These are phyloP conservation scores for Beauveria medogensis DNA, from an alignment of 2,329 filamentous ascomycete genomes.

Conservation along the genomic window DNA sequence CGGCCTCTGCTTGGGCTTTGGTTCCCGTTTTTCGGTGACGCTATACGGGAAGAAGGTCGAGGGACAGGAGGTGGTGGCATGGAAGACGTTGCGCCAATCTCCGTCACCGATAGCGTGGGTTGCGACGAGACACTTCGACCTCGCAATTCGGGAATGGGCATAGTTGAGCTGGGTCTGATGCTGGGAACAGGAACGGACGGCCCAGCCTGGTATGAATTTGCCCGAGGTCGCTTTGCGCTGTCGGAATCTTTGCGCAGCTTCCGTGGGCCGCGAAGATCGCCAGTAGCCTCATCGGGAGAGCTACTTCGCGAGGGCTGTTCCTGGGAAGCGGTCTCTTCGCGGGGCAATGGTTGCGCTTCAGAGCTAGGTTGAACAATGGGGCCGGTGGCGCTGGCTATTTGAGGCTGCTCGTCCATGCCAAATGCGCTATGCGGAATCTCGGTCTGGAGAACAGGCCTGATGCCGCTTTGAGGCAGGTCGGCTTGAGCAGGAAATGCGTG, in stretches of 20 bases:
- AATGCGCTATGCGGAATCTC: conserved; percentile 2
- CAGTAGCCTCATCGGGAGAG: conserved; percentile 6
- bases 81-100: conserved; percentile 1
- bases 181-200: conserved; percentile 17
- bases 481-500: neutral
- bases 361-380: neutral
- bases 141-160: conserved; percentile 29
- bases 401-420: conserved; percentile 3
- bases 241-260: conserved; percentile 26
- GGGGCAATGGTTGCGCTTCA: neutral
- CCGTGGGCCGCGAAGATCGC: conserved; percentile 16
- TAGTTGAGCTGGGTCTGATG: conserved; percentile 21
- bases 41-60: neutral
- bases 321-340: conserved; percentile 13
- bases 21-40: conserved; percentile 24
- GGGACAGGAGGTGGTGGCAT: conserved; percentile 6
- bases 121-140: conserved; percentile 42
- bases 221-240: conserved; percentile 22
- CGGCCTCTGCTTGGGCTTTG: conserved; percentile 39
- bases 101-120: conserved; percentile 21
- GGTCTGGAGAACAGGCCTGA: conserved; percentile 6
- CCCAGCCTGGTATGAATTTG: conserved; percentile 24
- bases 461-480: neutral
- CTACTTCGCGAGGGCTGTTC: conserved; percentile 2
- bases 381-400: neutral